Evolutionary conservation across 1,284 basidiomycete species (phyloP), one percentile per base, ranked within the genome.

Genomic region (Ustilago curta): DNA sequence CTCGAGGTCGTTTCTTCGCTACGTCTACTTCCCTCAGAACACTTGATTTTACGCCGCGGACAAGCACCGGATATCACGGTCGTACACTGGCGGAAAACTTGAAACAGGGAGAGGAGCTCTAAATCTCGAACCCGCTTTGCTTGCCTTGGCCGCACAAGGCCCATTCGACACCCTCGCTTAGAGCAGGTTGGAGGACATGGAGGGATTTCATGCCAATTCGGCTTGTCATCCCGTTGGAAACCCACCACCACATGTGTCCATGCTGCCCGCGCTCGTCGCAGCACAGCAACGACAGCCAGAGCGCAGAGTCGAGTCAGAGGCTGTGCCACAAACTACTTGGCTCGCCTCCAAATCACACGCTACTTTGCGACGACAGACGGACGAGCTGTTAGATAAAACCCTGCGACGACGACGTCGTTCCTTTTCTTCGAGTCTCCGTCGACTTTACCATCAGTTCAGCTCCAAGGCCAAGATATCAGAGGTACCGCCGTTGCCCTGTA

Each of bases 391-490:
- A 27, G 14, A 54, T 9, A 21, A 51, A 56, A 23, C 32, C 25
- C 16, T 42, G 11, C 39, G 53, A 29, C 21, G 40, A 48, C 45
- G 45, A 3, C 21, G 49, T 27, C 58, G 58, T 45, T 65, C 62
- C 4, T 12, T 70, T 25, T 58, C 62, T 19, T 57, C 49, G 1
- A 48, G 50, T 27, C 48, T 65, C 21, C 61, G 62, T 18, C 57
- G 62, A 23, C 53, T 70, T 9, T 60, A 50, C 25, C 27, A 47
- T 0, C 68, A 54, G 25, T 50, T 59, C 23, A 32, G 49, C 25
- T 35, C 48, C 4, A 54, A 14, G 23, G 8, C 44, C 14, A 53
- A 21, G 18, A 5, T 4, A 11, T 35, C 27, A 18, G 51, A 52
- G 43, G 37, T 21, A 1, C 44, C 51, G n/a, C 40, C 66, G 18